A percentile compares a stretch with the other conserved stretches of the same genome.
Conservation (phyloP, 23 red algal species). For the Agarophyton chilense region DNA sequence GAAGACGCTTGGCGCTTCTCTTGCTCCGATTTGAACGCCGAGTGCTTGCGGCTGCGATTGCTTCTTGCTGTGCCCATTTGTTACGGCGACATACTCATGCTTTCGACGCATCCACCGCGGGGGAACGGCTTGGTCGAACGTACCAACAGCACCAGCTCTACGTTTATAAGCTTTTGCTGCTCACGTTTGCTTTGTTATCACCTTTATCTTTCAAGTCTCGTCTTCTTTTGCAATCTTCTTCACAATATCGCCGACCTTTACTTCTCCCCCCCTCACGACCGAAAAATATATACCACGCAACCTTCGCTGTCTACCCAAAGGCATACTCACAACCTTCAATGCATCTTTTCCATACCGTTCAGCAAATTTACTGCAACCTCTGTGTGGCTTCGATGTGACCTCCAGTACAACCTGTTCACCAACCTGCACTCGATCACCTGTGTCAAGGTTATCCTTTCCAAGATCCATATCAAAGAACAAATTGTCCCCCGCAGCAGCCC, state of each 20-base stretch:
- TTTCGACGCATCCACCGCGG: too few relatives aligned
- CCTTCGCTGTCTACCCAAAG: slow-evolving; percentile 20
- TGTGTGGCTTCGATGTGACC: slow-evolving; percentile 61
- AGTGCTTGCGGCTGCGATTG: too few relatives aligned
- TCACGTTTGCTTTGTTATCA: too few relatives aligned
- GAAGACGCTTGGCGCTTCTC: neutral
- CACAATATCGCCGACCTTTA: slow-evolving; percentile 40
- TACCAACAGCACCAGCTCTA: too few relatives aligned
- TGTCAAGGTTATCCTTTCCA: slow-evolving; percentile 15
- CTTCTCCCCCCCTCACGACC: slow-evolving; percentile 33
- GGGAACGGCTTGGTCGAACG: too few relatives aligned
- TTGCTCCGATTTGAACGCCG: neutral
- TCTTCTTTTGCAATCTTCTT: neutral
- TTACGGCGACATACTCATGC: too few relatives aligned
- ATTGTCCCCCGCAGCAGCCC: slow-evolving; percentile 65
- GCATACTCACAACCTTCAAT: slow-evolving; percentile 24
- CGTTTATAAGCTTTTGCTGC: too few relatives aligned
- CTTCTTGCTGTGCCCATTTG: too few relatives aligned
- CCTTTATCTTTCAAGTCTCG: too few relatives aligned
- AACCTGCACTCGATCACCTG: slow-evolving; percentile 49
- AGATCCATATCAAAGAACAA: slow-evolving; percentile 65
- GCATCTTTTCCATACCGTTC: slow-evolving; percentile 51
- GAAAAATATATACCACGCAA: slow-evolving; percentile 71
- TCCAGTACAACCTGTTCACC: slow-evolving; percentile 49
- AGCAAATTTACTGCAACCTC: slow-evolving; percentile 62